A percentile compares a stretch with the other conserved stretches of the same genome.
Conservation (phyloP, 257 asterid species). For the Plantago ovata region DNA sequence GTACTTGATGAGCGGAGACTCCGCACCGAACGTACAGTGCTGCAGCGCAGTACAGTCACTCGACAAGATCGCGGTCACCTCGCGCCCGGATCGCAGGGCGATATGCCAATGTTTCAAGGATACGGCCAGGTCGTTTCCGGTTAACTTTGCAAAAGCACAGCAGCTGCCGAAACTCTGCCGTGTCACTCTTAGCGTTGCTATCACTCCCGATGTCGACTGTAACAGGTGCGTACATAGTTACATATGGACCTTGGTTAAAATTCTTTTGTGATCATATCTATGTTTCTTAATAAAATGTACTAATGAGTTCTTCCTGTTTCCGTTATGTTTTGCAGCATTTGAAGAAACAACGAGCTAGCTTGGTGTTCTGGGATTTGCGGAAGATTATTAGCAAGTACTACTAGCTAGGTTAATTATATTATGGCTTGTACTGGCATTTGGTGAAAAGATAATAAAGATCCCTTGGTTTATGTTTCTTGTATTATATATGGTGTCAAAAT, state of each 20-base stretch:
- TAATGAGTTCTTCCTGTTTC: neutral
- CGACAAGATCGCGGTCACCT: neutral
- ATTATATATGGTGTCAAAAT: no score
- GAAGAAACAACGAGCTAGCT: no score
- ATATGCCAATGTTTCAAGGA: slow-evolving; percentile 8
- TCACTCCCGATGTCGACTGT: slow-evolving; percentile 1
- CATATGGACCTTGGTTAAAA: no score
- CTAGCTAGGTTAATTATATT: no score
- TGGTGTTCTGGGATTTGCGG: neutral
- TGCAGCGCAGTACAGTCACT: slow-evolving; percentile 1
- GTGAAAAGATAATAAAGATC: no score
- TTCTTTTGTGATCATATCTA: no score
- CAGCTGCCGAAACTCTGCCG: neutral
- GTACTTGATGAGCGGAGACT: slow-evolving; percentile 4
- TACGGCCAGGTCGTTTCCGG: neutral
- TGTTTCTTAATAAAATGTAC: no score
- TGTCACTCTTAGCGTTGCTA: neutral
- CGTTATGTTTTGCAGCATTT: slow-evolving; percentile 1
- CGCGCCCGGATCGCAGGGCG: neutral
- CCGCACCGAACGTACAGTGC: neutral
- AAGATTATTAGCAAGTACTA: no score
- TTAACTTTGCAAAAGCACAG: neutral
- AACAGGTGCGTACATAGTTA: neutral
- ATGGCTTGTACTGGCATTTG: no score
- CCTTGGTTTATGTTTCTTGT: no score